A percentile compares a stretch with the other conserved stretches of the same genome.
Evolutionary conservation across 192 early-diverging fungal species (phyloP).

Genomic region (Mortierella alpina): DNA sequence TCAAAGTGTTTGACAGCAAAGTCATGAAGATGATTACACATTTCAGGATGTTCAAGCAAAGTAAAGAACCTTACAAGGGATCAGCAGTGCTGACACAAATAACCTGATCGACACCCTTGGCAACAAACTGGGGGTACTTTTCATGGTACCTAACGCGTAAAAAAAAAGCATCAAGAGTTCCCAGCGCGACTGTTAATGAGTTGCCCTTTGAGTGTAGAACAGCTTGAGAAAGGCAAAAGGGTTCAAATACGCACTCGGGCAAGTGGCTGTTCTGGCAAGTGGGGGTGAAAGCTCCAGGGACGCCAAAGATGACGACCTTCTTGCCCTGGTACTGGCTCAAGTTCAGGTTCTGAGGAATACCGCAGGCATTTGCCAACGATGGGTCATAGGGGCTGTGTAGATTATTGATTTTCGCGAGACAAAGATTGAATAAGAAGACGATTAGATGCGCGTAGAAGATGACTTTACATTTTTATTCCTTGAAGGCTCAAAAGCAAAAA

Average conservation of each 20-base stretch:
- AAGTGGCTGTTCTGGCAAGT: constrained; percentile 66
- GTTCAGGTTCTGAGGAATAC: constrained; percentile 48
- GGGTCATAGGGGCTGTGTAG: constrained; percentile 39
- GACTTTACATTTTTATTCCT: no score
- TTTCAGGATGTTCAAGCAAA: no score
- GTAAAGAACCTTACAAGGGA: constrained; percentile 63
- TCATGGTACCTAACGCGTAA: constrained; percentile 59
- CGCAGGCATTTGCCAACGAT: constrained; percentile 37
- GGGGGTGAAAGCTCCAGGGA: constrained; percentile 77
- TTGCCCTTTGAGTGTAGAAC: no score
- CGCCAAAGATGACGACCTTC: constrained; percentile 74
- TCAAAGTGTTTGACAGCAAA: not conserved
- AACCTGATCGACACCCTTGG: constrained; percentile 77
- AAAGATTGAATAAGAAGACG: not conserved
- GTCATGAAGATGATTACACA: not conserved
- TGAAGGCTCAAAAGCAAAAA: not conserved
- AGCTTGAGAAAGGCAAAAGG: no score
- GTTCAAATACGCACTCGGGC: constrained; percentile 54
- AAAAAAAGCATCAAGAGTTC: not conserved
- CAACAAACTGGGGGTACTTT: constrained; percentile 63
- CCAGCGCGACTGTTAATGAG: not conserved
- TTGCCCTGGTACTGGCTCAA: constrained; percentile 66
- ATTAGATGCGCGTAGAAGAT: not conserved
- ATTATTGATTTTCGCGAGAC: not conserved
- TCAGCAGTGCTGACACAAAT: constrained; percentile 72